Base-by-base conservation (phyloP, 2,329 filamentous ascomycete genomes). In the Penicillium sp. region DNA sequence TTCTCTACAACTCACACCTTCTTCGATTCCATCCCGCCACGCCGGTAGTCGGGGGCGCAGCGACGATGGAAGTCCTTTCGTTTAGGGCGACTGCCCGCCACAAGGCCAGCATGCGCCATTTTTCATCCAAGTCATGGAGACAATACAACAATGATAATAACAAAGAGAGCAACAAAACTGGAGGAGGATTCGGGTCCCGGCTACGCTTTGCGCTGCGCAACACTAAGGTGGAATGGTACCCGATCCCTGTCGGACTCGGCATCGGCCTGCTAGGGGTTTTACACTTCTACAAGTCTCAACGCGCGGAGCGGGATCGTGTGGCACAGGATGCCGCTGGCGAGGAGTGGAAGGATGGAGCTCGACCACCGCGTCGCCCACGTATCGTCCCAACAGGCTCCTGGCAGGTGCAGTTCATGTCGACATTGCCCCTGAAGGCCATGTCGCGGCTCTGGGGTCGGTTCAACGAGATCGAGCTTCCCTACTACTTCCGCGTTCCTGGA, bases 351-450 rank as follows among this genome's bases (percentile, higher is more conserved):
- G 69, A 71, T 52, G 67, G 65, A 21, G 66, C 64, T 18, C 71
- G 73, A 36, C 80, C 80, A 29, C 79, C 76, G 55, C 77, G 84
- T 56, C 77, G 61, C n/a, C 61, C 82, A 41, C 82, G 86, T 52
- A 85, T 96, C 65, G 82, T 89, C 30, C 91, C 90, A 2, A 89
- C 90, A 50, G 92, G 92, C 21, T 91, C 92, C 71, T 96, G 92
- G 90, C 90, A 93, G 68, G 90, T 97, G 45, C 89, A 92, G 69
- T 84, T 97, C 69, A 96, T 97, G 89, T 95, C 91, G 7, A 96
- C 91, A 2, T 78, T 97, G 54, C 92, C 92, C 27, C 79, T 97
- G 56, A 97, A 97, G 76, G 91, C 90, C 29, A 82, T 97, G 37
- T 96, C 91, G 27, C 84, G 92, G 40, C 68, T 95, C 58, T 97